phyloP scores from a whole-genome alignment of 176 grass and related monocot species.

The Phyllostachys edulis region DNA sequence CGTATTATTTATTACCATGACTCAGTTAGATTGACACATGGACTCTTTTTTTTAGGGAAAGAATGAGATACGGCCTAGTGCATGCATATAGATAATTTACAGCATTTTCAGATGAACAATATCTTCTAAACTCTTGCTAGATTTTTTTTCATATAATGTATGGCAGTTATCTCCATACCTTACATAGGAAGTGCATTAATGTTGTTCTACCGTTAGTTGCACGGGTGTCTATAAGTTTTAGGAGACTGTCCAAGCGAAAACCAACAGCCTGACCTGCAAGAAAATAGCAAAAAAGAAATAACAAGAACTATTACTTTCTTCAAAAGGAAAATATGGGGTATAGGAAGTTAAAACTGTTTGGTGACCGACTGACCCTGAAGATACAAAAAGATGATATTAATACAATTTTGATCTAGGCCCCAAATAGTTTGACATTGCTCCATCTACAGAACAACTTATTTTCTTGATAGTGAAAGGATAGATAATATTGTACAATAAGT shows the following conservation, averaged over 20 bases:
- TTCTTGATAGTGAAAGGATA: conserved; percentile 22
- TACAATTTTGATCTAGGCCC: not conserved
- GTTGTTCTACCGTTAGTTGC: conserved; percentile 77
- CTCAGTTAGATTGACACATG: not conserved
- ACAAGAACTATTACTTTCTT: conserved; percentile 13
- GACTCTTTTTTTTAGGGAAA: not conserved
- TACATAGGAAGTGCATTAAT: conserved; percentile 92
- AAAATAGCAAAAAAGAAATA: conserved; percentile 30
- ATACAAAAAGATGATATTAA: conserved; percentile 3
- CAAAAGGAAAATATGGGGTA: conserved; percentile 5
- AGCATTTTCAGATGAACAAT: not conserved
- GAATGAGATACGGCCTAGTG: not conserved
- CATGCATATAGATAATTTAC: not conserved
- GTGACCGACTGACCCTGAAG: conserved; percentile 1
- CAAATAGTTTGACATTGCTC: conserved; percentile 4
- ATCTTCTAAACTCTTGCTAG: not conserved
- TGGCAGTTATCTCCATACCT: conserved; percentile 52
- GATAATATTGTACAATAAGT: not conserved
- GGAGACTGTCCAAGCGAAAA: conserved; percentile 77
- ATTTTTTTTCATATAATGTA: not conserved
- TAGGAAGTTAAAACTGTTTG: conserved; percentile 15
- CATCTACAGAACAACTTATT: not conserved
- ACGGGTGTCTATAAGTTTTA: conserved; percentile 91
- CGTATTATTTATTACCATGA: not conserved
- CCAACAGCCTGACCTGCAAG: conserved; percentile 77